Conservation (phyloP, 257 asterid genomes). For the Handroanthus guayacan region DNA sequence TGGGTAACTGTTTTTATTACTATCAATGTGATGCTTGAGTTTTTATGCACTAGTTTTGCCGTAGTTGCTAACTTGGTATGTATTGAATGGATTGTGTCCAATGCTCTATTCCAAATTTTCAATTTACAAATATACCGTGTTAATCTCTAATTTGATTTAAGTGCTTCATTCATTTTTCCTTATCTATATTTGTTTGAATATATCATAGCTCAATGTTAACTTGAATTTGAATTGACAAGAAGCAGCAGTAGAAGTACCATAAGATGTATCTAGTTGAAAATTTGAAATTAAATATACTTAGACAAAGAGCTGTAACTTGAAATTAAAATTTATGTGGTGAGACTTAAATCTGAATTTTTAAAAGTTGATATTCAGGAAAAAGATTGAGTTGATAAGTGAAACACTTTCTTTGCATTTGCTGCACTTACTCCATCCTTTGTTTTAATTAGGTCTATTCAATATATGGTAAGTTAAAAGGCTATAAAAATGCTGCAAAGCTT, state of each 20-base stretch:
- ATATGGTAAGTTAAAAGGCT: neutral
- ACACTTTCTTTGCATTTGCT: neutral
- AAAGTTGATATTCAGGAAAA: neutral
- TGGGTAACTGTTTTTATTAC: slow-evolving; percentile 9
- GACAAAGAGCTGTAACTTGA: neutral
- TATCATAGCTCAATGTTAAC: neutral
- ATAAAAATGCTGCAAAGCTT: neutral
- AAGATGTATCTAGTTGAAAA: slow-evolving; percentile 1
- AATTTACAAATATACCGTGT: neutral
- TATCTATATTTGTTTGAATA: neutral
- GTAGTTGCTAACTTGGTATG: neutral
- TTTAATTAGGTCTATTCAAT: neutral
- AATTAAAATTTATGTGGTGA: neutral
- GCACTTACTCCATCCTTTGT: neutral
- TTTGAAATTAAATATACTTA: neutral
- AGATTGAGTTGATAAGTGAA: neutral
- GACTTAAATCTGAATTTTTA: slow-evolving; percentile 1
- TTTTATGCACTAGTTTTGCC: neutral
- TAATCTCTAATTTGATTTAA: neutral
- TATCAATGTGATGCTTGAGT: neutral
- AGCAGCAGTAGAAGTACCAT: neutral
- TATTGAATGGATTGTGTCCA: neutral
- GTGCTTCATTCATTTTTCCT: neutral
- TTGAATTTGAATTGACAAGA: neutral
- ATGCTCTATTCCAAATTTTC: neutral